Evolutionary conservation across 2,329 filamentous ascomycete species (phyloP).

Genomic region (Aureobasidium musti): DNA sequence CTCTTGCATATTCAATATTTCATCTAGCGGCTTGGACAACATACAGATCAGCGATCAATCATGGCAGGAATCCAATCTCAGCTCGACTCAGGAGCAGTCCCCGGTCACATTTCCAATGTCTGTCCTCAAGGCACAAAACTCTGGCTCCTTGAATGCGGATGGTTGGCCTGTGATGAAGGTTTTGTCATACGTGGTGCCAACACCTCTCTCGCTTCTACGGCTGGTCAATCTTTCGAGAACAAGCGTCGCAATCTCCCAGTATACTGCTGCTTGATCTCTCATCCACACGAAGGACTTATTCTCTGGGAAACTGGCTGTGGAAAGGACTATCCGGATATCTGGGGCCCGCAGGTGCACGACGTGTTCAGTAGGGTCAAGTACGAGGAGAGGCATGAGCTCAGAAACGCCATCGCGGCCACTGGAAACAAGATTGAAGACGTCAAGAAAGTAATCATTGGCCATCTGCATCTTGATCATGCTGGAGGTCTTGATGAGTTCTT

Average conservation of each 20-base stretch:
- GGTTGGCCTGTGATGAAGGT: conserved; percentile 51
- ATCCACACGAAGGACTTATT: conserved; percentile 50
- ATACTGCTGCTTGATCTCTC: conserved; percentile 49
- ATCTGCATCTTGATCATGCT: conserved; percentile 44
- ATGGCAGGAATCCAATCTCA: conserved; percentile 38
- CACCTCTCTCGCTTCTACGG: conserved; percentile 42
- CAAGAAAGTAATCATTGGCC: conserved; percentile 44
- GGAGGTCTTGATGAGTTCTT: conserved; percentile 42
- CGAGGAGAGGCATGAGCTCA: conserved; percentile 41
- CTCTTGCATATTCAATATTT: not conserved
- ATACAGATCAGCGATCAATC: not conserved
- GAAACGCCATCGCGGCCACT: conserved; percentile 41
- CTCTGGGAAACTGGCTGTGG: conserved; percentile 52
- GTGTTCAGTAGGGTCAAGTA: conserved; percentile 41
- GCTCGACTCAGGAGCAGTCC: conserved; percentile 40
- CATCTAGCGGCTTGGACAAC: not conserved
- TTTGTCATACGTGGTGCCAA: conserved; percentile 50
- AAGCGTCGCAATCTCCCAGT: conserved; percentile 48
- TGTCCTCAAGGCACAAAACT: conserved; percentile 53
- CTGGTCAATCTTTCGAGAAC: conserved; percentile 44
- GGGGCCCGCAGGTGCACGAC: conserved; percentile 41
- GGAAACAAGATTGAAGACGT: conserved; percentile 42
- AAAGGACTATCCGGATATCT: conserved; percentile 46
- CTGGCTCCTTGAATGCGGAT: conserved; percentile 50
- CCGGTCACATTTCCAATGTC: conserved; percentile 40